Evolutionary conservation across 306 rosid genomes (phyloP).

Genomic region (Malus orientalis): DNA sequence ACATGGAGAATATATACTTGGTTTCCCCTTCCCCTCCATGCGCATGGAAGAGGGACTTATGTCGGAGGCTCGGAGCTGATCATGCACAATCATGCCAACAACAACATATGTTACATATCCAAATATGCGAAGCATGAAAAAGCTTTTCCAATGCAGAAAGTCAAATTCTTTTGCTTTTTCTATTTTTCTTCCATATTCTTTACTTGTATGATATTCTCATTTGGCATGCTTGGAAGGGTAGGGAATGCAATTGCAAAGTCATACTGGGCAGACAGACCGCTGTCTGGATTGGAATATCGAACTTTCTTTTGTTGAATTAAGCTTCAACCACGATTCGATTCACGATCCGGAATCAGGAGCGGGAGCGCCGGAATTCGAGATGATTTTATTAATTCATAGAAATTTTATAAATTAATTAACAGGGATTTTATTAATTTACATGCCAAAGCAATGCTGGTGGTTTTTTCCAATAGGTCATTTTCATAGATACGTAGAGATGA

Average conservation of each 20-base stretch:
- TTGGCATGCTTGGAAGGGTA: constrained; percentile 33
- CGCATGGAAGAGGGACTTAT: constrained; percentile 9
- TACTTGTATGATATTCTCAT: constrained; percentile 1
- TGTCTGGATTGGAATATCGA: background rate
- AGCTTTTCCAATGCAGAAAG: constrained; percentile 30
- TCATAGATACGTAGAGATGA: background rate
- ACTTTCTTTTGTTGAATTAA: constrained; percentile 22
- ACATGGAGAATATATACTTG: constrained; percentile 8
- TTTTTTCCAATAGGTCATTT: background rate
- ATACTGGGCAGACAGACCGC: constrained; percentile 22
- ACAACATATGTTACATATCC: constrained; percentile 24
- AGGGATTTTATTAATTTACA: no score
- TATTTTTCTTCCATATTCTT: background rate
- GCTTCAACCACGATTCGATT: background rate
- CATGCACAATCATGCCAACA: constrained; percentile 47
- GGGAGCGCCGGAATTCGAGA: background rate
- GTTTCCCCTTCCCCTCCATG: constrained; percentile 18
- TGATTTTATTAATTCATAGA: no score
- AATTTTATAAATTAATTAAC: no score
- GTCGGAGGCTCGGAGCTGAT: constrained; percentile 26
- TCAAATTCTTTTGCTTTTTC: constrained; percentile 33
- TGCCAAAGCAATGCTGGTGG: no score
- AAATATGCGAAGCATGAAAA: constrained; percentile 33
- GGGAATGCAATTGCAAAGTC: constrained; percentile 36
- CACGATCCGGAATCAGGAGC: background rate